Conservation (phyloP, 768 basidiomycete genomes). For the Dacryopinax spathularia region DNA sequence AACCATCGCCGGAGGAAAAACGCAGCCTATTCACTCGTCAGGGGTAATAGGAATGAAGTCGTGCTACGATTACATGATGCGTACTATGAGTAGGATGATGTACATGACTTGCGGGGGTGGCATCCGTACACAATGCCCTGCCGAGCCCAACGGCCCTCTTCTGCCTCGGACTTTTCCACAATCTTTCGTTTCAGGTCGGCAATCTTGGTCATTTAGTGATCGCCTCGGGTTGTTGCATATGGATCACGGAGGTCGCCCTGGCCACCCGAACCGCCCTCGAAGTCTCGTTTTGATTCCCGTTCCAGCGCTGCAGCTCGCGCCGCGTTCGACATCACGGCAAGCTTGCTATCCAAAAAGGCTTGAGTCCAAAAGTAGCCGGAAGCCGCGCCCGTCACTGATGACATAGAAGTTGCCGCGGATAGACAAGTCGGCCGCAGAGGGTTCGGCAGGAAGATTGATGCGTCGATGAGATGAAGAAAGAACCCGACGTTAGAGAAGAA, state of each 20-base stretch:
- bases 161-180: neutral
- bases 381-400: neutral
- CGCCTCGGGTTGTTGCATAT: conserved; percentile 2
- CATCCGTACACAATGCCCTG: neutral
- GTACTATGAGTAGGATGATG: neutral
- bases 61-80: neutral
- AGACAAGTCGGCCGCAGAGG: neutral
- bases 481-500: neutral
- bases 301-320: neutral
- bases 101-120: neutral
- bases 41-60: conserved; percentile 1
- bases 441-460: no score
- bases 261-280: neutral
- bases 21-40: neutral
- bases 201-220: neutral
- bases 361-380: neutral
- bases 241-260: neutral
- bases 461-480: no score
- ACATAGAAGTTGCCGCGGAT: neutral
- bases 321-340: neutral
- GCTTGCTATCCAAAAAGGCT: neutral
- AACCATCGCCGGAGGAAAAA: neutral
- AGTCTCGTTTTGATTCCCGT: neutral
- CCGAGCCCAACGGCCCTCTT: neutral
- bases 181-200: neutral